A percentile compares a stretch with the other conserved stretches of the same genome.
Evolutionary conservation across 2,329 filamentous ascomycete genomes (phyloP).

Genomic region (Aspergillus pseudonomiae): DNA sequence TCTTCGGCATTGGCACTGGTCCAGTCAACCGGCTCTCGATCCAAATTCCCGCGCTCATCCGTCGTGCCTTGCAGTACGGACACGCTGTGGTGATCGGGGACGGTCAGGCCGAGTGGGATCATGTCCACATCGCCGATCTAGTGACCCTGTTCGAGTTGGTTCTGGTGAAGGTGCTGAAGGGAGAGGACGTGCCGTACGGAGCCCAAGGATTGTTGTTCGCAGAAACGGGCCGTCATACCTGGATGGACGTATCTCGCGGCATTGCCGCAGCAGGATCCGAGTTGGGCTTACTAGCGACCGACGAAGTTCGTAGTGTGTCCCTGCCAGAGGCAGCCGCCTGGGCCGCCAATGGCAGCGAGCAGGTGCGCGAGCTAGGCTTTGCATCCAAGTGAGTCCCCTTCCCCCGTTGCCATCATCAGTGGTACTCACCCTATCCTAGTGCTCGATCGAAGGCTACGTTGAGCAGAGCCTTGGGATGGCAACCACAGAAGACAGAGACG

Average conservation of each 20-base stretch:
- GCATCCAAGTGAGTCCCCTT: neutral
- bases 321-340: neutral
- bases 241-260: conserved; percentile 25
- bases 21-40: conserved; percentile 44
- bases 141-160: conserved; percentile 44
- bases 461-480: neutral
- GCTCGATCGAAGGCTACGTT: neutral
- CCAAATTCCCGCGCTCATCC: conserved; percentile 43
- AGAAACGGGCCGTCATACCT: conserved; percentile 44
- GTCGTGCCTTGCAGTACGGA: conserved; percentile 34
- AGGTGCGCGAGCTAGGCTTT: neutral
- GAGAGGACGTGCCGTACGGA: conserved; percentile 33
- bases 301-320: neutral
- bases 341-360: neutral
- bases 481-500: neutral
- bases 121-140: conserved; percentile 52
- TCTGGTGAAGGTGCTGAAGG: conserved; percentile 26
- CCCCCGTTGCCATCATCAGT: neutral
- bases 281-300: neutral
- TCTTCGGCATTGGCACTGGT: conserved; percentile 45
- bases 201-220: conserved; percentile 41
- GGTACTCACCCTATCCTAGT: neutral
- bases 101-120: conserved; percentile 44
- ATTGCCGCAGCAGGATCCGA: conserved; percentile 3
- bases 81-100: conserved; percentile 39